Conservation (phyloP, 805 yeast species). For the Candida cerambycidarum region DNA sequence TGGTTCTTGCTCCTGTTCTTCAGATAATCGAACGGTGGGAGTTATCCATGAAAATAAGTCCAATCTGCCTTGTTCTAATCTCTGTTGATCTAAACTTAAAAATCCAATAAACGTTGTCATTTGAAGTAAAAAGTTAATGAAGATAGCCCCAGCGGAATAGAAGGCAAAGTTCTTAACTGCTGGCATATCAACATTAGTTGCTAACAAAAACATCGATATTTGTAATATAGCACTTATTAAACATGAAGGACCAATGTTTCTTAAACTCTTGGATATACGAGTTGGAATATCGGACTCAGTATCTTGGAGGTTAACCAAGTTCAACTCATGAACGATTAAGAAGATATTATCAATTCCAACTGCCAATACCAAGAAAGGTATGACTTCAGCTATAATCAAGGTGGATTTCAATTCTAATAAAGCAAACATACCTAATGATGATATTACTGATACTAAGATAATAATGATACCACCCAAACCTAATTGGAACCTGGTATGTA, state of each 20-base stretch:
- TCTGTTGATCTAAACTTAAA: constrained; percentile 61
- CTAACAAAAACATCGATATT: constrained; percentile 73
- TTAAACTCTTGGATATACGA: constrained; percentile 63
- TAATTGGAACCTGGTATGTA: constrained; percentile 63
- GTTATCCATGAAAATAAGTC: constrained; percentile 63
- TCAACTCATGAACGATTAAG: constrained; percentile 76
- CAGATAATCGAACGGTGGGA: constrained; percentile 13
- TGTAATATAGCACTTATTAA: constrained; percentile 76
- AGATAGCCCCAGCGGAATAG: constrained; percentile 84
- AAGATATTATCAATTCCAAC: constrained; percentile 96
- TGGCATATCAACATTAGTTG: constrained; percentile 87
- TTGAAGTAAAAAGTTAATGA: constrained; percentile 74
- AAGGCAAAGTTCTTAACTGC: constrained; percentile 93
- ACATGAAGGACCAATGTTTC: constrained; percentile 85
- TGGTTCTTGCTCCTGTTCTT: constrained; percentile 2
- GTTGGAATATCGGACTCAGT: constrained; percentile 38
- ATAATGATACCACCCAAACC: constrained; percentile 85
- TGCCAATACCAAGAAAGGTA: constrained; percentile 89
- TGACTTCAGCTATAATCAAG: constrained; percentile 91
- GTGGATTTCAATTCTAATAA: constrained; percentile 80
- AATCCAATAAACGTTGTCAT: constrained; percentile 78
- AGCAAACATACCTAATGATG: constrained; percentile 83
- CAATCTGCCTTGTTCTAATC: constrained; percentile 57
- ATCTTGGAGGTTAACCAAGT: constrained; percentile 33
- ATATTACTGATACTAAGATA: constrained; percentile 74